Evolutionary conservation across 2,329 filamentous ascomycete genomes (phyloP), one percentile per base, ranked within the genome.

Genomic region (Fusarium subtropicale): DNA sequence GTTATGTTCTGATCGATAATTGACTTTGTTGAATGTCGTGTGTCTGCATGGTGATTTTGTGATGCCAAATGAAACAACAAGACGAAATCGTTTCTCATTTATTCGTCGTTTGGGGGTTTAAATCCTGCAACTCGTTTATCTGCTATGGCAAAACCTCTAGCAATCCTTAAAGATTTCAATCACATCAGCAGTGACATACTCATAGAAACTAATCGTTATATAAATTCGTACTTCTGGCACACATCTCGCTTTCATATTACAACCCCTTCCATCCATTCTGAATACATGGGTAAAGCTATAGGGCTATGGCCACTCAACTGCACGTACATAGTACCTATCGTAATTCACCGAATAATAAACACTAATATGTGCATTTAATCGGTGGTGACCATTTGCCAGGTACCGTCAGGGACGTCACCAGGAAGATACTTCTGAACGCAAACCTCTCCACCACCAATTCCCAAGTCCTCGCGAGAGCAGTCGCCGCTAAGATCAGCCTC

Each of bases 381-480:
- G 5, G 61, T 64, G 12, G 38, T 64, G 20, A 64, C 61, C 51
- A 56, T 54, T 6, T 53, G n/a, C 61, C 61, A 64, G 1, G 33
- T 26, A 5, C 61, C 61, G 16, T 64, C 61, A 7, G 56, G 56
- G 9, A 64, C 18, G 8, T 61, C 61, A 12, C 33, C 51, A 7
- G 18, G 31, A 11, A 61, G 34, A 11, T 64, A 64, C 38, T 61
- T 61, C 12, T 61, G 45, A 1, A 64, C 45, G 20, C 61, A 64
- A 12, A 64, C n/a, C 5, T n/a, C 30, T 24, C 61, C 61, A 20
- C 56, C 34, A 4, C 51, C 38, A 5, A 64, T 48, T 6, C 57
- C 57, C 16, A 64, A 31, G 0, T 28, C 33, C 38, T 56, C 46
- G 4, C 54, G 54, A 41, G 45, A 52, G 36, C 54, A 57, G 13